Conservation (phyloP, 768 basidiomycete genomes). For the Rubroboletus pulcherrimus region DNA sequence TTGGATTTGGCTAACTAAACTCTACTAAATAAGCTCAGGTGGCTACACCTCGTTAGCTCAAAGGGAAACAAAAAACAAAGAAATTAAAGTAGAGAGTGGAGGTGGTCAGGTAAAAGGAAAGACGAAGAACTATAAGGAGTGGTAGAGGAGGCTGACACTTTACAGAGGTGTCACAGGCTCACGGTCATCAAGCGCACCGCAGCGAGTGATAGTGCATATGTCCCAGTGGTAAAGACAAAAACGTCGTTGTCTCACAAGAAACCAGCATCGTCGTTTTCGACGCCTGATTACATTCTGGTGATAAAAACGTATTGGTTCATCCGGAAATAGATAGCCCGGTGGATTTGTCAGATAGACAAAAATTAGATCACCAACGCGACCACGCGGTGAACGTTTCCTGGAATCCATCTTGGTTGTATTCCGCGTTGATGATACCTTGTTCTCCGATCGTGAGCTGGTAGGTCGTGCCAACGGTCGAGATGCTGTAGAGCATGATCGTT, state of each 20-base stretch:
- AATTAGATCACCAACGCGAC: slow-evolving; percentile 23
- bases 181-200: no score
- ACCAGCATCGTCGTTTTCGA: neutral
- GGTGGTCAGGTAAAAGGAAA: no score
- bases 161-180: no score
- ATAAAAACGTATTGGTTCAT: neutral
- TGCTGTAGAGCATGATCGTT: slow-evolving; percentile 40
- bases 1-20: no score
- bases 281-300: neutral
- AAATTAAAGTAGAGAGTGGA: no score
- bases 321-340: neutral
- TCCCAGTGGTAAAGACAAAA: neutral
- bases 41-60: no score
- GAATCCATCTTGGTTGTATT: slow-evolving; percentile 42
- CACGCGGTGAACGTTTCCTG: slow-evolving; percentile 39
- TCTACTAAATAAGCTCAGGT: no score
- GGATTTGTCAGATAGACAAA: neutral
- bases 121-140: no score
- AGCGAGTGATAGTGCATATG: neutral
- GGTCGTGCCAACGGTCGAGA: slow-evolving; percentile 47
- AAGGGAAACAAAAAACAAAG: no score
- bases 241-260: neutral
- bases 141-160: no score
- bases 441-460: slow-evolving; percentile 39
- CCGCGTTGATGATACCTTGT: slow-evolving; percentile 34